Base-by-base conservation (phyloP, 192 early-diverging fungal genomes). In the Linderina pennispora region DNA sequence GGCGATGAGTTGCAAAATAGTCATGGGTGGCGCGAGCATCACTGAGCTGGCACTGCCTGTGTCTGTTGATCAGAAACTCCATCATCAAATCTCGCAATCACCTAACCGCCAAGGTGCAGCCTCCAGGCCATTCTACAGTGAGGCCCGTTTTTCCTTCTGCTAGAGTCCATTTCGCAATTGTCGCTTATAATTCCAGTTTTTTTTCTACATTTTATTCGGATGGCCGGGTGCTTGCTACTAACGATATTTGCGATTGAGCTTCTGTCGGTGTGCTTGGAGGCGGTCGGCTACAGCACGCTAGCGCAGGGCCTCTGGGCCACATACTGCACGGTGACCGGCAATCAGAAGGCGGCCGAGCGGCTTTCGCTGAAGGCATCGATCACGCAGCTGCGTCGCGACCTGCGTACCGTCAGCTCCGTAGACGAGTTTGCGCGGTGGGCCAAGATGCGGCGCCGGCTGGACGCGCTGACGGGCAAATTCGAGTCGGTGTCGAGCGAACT, bases 381-480 rank as follows among this genome's bases (percentile, higher is more conserved):
- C 5, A 46, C 87, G 11, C 64, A 56, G 11, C 55, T 87, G 41
- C 83, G 83, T 57, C 67, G 58, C 23, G 81, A 87, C 6, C 74
- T 90, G 23, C 58, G 69, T 23, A 48, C 65, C 33, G 86, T 85
- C 31, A 88, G 83, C 23, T 84, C 85, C 0, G 86, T 85, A 69
- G 89, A 94, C 60, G 80, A 91, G 73, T 94, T 94, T 78, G 88
- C 91, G 18, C 83, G 80, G 62, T 94, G 91, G 91, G 91, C 91
- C 32, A 90, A 89, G 70, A 53, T 90, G 54, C 79, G 86, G 31
- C 79, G 91, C 53, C 77, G 80, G 48, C 74, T 89, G 44, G 91
- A 94, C 56, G 78, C 80, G 22, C 56, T 71, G 33, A 76, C 84
- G 10, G 76, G 77, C n/a, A 80, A 82, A 40, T 80, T 84, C 35